Evolutionary conservation across 2,329 filamentous ascomycete species (phyloP).

Genomic region (Ascochyta lentis): DNA sequence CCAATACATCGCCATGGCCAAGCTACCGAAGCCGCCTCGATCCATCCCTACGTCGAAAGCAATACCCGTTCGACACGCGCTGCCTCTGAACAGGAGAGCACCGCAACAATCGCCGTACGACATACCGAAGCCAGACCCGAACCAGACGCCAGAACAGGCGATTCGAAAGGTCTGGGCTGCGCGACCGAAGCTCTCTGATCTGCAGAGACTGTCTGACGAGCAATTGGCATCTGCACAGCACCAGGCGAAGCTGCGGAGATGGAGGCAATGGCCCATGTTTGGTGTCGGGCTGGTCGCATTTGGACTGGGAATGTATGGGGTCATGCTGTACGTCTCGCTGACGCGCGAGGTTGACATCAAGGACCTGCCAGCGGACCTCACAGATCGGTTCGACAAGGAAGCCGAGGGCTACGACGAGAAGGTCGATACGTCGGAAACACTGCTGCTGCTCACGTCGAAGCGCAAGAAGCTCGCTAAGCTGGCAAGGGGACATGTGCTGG

Average conservation of each 20-base stretch:
- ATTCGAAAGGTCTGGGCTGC: slow-evolving; percentile 34
- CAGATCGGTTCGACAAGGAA: slow-evolving; percentile 54
- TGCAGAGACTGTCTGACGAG: slow-evolving; percentile 37
- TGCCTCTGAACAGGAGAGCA: slow-evolving; percentile 25
- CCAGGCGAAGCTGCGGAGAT: slow-evolving; percentile 36
- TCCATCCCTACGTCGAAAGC: slow-evolving; percentile 28
- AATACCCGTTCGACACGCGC: slow-evolving; percentile 26
- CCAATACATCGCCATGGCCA: slow-evolving; percentile 36
- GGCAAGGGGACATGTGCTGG: slow-evolving; percentile 56
- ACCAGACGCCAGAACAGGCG: slow-evolving; percentile 26
- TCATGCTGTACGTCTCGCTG: slow-evolving; percentile 46
- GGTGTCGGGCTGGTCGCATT: slow-evolving; percentile 46
- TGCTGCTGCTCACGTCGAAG: slow-evolving; percentile 50
- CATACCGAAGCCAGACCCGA: slow-evolving; percentile 19
- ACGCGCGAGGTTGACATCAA: slow-evolving; percentile 29
- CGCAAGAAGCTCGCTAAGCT: slow-evolving; percentile 50
- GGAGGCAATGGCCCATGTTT: slow-evolving; percentile 43
- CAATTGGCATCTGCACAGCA: slow-evolving; percentile 35
- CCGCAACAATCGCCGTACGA: slow-evolving; percentile 21
- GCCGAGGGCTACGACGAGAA: slow-evolving; percentile 57
- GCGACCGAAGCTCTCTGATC: slow-evolving; percentile 32
- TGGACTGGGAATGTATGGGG: slow-evolving; percentile 50
- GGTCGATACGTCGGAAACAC: slow-evolving; percentile 52
- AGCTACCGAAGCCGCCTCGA: slow-evolving; percentile 40
- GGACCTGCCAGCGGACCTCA: slow-evolving; percentile 50